A percentile compares a stretch with the other conserved stretches of the same genome.
These are phyloP conservation scores for Vigna mungo DNA, from an alignment of 306 rosid genomes.

Conservation along the genomic window DNA sequence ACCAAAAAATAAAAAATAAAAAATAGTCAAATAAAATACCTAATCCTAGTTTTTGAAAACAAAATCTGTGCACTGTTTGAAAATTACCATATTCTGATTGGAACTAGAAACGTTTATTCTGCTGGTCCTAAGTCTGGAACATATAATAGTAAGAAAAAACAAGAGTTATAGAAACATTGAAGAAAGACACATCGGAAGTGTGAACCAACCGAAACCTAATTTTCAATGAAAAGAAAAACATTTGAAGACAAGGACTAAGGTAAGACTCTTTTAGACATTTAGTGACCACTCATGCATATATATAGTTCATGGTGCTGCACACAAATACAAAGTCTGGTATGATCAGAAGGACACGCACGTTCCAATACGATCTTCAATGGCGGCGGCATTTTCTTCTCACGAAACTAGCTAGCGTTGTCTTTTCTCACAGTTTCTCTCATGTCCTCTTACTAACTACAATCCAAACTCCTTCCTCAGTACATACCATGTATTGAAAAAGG, in stretches of 20 bases:
- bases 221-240: conserved; percentile 15
- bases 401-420: conserved; percentile 43
- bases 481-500: conserved; percentile 12
- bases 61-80: conserved; percentile 22
- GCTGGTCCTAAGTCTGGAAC: conserved; percentile 24
- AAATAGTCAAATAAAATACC: conserved; percentile 50
- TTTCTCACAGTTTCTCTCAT: conserved; percentile 31
- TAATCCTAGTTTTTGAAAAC: conserved; percentile 37
- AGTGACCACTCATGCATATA: conserved; percentile 21
- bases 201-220: background rate
- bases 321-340: conserved; percentile 24
- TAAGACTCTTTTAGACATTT: conserved; percentile 39
- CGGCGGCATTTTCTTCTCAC: conserved; percentile 38
- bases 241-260: conserved; percentile 43
- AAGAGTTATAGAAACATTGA: conserved; percentile 18
- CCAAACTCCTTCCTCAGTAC: conserved; percentile 32
- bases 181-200: background rate
- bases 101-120: conserved; percentile 22
- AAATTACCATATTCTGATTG: conserved; percentile 11
- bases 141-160: background rate
- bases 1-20: conserved; percentile 8
- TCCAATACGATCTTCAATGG: conserved; percentile 26
- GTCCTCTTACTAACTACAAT: conserved; percentile 36
- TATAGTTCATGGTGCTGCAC: conserved; percentile 23
- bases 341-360: conserved; percentile 31